Conservation (phyloP, 2,329 filamentous ascomycete species). For the Podosphaera leucotricha region DNA sequence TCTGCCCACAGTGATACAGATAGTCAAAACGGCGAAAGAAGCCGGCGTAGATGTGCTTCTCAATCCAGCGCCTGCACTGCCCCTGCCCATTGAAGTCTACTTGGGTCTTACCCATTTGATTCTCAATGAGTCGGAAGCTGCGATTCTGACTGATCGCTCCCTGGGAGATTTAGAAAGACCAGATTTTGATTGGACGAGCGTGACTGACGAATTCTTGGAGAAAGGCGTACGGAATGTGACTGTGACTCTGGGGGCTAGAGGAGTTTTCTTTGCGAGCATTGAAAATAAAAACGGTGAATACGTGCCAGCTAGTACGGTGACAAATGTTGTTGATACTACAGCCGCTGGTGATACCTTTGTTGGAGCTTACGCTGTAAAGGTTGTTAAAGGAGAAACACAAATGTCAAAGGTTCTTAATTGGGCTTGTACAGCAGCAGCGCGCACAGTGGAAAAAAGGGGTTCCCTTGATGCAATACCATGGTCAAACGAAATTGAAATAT, state of each 20-base stretch:
- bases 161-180: slow-evolving; percentile 21
- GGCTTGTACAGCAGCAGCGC: slow-evolving; percentile 37
- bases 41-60: slow-evolving; percentile 41
- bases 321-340: slow-evolving; percentile 68
- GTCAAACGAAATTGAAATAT: slow-evolving; percentile 25
- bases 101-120: slow-evolving; percentile 51
- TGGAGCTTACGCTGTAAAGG: slow-evolving; percentile 58
- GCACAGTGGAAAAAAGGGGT: slow-evolving; percentile 40
- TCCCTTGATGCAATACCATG: slow-evolving; percentile 46
- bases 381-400: slow-evolving; percentile 23
- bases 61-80: slow-evolving; percentile 62
- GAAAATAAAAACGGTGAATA: slow-evolving; percentile 13
- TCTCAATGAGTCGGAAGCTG: slow-evolving; percentile 77
- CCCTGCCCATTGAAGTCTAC: slow-evolving; percentile 43
- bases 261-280: slow-evolving; percentile 40
- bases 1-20: slow-evolving; percentile 36
- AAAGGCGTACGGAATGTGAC: slow-evolving; percentile 55
- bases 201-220: slow-evolving; percentile 32
- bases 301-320: slow-evolving; percentile 42
- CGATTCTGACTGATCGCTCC: slow-evolving; percentile 35
- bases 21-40: slow-evolving; percentile 26
- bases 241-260: slow-evolving; percentile 61
- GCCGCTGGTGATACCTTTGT: slow-evolving; percentile 90
- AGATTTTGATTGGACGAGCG: slow-evolving; percentile 19
- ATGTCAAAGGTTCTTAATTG: slow-evolving; percentile 28